These are phyloP conservation scores for Coprinellus micaceus DNA, from an alignment of 768 basidiomycete genomes.

Conservation along the genomic window DNA sequence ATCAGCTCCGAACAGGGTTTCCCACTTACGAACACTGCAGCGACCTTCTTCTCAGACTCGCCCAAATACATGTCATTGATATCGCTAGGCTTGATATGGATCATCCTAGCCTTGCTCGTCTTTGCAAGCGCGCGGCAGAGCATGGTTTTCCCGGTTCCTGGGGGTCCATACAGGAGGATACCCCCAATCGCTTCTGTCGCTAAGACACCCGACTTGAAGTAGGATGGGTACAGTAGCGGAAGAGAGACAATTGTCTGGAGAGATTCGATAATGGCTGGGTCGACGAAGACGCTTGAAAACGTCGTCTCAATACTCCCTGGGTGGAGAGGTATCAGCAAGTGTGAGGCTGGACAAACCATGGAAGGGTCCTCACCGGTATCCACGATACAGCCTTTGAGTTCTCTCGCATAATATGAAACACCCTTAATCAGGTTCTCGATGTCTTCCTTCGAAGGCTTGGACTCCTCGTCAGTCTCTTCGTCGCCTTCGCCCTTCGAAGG, in stretches of 20 bases:
- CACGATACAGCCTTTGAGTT: not conserved
- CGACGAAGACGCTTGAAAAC: slow-evolving; percentile 16
- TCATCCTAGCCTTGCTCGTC: slow-evolving; percentile 16
- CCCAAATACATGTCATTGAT: slow-evolving; percentile 12
- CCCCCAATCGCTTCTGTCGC: slow-evolving; percentile 57
- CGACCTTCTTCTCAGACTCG: slow-evolving; percentile 14
- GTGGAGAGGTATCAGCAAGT: not conserved
- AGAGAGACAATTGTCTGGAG: slow-evolving; percentile 15
- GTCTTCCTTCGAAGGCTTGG: not conserved
- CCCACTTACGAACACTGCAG: slow-evolving; percentile 16
- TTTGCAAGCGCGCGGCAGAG: slow-evolving; percentile 50
- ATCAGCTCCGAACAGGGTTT: not conserved
- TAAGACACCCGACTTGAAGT: slow-evolving; percentile 37
- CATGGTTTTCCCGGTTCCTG: slow-evolving; percentile 51
- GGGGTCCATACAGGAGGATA: slow-evolving; percentile 51
- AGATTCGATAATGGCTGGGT: slow-evolving; percentile 9
- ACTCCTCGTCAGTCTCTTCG: not conserved
- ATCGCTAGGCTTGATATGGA: slow-evolving; percentile 17
- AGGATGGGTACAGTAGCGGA: slow-evolving; percentile 11
- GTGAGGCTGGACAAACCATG: not conserved
- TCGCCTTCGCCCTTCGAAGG: not conserved
- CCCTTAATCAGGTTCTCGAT: not conserved
- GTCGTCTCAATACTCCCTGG: slow-evolving; percentile 12
- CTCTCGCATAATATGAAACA: not conserved
- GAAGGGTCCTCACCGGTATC: not conserved